phyloP scores from a whole-genome alignment of 129 eudicot species.

The Pseudognaphalium luteoalbum region DNA sequence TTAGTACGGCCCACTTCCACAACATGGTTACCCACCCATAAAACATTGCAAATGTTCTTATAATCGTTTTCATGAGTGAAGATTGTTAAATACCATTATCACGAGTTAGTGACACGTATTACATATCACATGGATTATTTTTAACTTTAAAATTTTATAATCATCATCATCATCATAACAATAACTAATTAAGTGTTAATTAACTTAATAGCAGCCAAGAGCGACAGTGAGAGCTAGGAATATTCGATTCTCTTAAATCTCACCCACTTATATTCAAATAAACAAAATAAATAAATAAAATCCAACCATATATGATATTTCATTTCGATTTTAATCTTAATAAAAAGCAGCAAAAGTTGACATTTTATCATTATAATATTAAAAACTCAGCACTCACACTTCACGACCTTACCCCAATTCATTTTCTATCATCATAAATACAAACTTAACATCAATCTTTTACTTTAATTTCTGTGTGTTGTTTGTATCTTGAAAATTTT shows the following conservation, averaged over 20 bases:
- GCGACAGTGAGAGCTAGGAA: slow-evolving; percentile 4
- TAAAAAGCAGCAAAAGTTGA: slow-evolving; percentile 19
- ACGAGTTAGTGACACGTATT: too few species aligned
- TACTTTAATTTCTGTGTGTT: not conserved
- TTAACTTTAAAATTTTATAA: too few species aligned
- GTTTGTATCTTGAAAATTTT: not conserved
- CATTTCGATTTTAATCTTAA: not conserved
- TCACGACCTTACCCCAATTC: not conserved
- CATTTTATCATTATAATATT: slow-evolving; percentile 13
- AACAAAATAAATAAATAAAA: not conserved
- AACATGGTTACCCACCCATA: too few species aligned
- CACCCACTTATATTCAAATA: not conserved
- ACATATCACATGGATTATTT: too few species aligned
- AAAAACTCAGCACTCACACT: not conserved
- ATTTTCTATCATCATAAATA: not conserved
- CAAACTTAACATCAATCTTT: too few species aligned
- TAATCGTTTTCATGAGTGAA: too few species aligned
- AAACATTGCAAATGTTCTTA: too few species aligned
- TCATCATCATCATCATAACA: too few species aligned
- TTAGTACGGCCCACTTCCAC: too few species aligned
- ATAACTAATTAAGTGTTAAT: too few species aligned
- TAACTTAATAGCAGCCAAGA: not conserved
- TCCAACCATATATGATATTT: not conserved
- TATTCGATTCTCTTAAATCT: slow-evolving; percentile 23
- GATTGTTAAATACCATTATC: too few species aligned